phyloP scores from a whole-genome alignment of 441 rosid genomes.

The Cnidoscolus chayamansa region DNA sequence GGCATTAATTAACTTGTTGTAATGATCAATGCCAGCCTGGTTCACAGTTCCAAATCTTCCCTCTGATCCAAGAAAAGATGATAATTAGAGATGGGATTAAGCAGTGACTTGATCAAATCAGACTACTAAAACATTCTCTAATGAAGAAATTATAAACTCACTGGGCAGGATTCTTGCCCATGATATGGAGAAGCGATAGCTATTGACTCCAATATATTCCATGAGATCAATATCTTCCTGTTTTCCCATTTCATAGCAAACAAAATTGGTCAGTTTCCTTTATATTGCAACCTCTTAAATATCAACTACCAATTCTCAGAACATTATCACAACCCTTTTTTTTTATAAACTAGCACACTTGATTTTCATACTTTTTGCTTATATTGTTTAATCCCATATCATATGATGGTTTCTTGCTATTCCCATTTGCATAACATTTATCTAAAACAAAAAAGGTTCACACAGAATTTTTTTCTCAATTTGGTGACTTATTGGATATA shows the following conservation, averaged over 20 bases:
- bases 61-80: conserved; percentile 26
- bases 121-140: background rate
- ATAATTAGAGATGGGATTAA: background rate
- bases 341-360: too few relatives aligned
- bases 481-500: background rate
- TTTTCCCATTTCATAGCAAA: conserved; percentile 17
- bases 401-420: too few relatives aligned
- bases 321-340: too few relatives aligned
- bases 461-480: background rate
- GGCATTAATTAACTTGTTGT: conserved; percentile 44
- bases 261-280: conserved; percentile 1
- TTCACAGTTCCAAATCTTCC: conserved; percentile 67
- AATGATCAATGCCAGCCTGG: conserved; percentile 49
- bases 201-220: conserved; percentile 55
- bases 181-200: conserved; percentile 67
- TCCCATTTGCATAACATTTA: background rate
- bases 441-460: background rate
- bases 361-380: too few relatives aligned
- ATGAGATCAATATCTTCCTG: conserved; percentile 66
- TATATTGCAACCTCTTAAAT: background rate
- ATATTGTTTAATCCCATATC: too few relatives aligned
- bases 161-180: conserved; percentile 74
- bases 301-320: too few relatives aligned
- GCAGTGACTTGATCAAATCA: background rate
- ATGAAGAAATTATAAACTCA: conserved; percentile 26